Percentiles rank a stretch among this genome's conserved stretches.
These are phyloP conservation scores for Trichoderma simmonsii DNA, from an alignment of 2,329 filamentous ascomycete genomes.

Conservation along the genomic window DNA sequence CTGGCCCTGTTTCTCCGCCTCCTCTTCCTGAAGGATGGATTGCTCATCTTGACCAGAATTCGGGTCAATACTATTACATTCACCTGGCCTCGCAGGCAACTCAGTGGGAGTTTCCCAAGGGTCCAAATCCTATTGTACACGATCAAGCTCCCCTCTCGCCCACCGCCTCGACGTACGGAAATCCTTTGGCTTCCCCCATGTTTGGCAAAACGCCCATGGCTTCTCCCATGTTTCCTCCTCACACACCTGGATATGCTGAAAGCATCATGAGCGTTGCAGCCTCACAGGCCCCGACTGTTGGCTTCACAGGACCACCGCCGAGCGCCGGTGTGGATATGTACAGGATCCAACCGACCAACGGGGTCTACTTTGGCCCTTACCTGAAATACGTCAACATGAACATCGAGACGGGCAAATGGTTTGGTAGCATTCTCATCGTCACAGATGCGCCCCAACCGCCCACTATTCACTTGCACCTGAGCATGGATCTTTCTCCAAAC, in stretches of 20 bases:
- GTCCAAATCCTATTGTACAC: slow-evolving; percentile 82
- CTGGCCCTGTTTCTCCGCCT: slow-evolving; percentile 77
- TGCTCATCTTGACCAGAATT: slow-evolving; percentile 90
- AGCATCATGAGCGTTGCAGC: slow-evolving; percentile 80
- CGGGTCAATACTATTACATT: slow-evolving; percentile 98
- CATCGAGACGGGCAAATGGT: slow-evolving; percentile 82
- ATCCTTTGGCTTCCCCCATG: slow-evolving; percentile 67
- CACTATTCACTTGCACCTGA: slow-evolving; percentile 93
- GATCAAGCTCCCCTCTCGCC: slow-evolving; percentile 82
- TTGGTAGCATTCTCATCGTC: slow-evolving; percentile 89
- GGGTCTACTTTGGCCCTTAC: slow-evolving; percentile 97
- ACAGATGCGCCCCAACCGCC: slow-evolving; percentile 89
- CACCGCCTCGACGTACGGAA: slow-evolving; percentile 71
- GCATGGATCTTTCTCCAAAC: slow-evolving; percentile 86
- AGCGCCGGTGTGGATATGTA: slow-evolving; percentile 90
- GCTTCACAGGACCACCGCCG: slow-evolving; percentile 85
- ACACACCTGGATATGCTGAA: slow-evolving; percentile 80
- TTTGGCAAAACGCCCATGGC: slow-evolving; percentile 54
- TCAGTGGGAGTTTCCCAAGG: slow-evolving; percentile 98
- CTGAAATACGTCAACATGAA: slow-evolving; percentile 97
- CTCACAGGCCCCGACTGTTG: slow-evolving; percentile 70
- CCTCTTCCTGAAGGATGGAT: slow-evolving; percentile 98
- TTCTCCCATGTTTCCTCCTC: slow-evolving; percentile 79
- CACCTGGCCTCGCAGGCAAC: slow-evolving; percentile 92
- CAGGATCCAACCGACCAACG: slow-evolving; percentile 88